phyloP scores from a whole-genome alignment of 2,329 filamentous ascomycete genomes.

The Tolypocladium inflatum region DNA sequence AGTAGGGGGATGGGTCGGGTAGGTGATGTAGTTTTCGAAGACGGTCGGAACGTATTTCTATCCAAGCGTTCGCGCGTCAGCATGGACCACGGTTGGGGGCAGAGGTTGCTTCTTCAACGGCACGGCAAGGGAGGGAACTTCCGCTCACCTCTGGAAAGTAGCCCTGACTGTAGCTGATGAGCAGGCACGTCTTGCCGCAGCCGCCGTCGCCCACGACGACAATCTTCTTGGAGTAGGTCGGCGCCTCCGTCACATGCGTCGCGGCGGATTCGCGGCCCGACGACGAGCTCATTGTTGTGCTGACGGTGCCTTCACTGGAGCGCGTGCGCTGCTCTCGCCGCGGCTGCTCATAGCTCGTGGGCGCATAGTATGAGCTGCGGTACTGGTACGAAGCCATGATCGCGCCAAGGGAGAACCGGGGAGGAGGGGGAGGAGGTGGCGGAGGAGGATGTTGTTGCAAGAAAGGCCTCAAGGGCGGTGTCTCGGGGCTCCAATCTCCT shows the following conservation, averaged over 20 bases:
- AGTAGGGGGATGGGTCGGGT: constrained; percentile 76
- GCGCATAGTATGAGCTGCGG: constrained; percentile 43
- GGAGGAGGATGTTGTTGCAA: not conserved
- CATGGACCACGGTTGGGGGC: not conserved
- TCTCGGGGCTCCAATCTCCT: not conserved
- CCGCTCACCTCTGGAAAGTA: constrained; percentile 89
- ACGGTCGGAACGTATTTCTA: constrained; percentile 99
- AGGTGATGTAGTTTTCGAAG: constrained; percentile 99
- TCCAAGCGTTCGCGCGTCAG: not conserved
- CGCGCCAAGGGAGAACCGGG: constrained; percentile 1
- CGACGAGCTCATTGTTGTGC: constrained; percentile 70
- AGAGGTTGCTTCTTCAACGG: not conserved
- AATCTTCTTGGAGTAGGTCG: constrained; percentile 96
- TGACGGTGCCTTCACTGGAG: constrained; percentile 83
- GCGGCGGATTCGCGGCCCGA: constrained; percentile 68
- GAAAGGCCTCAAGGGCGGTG: not conserved
- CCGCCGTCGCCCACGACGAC: constrained; percentile 97
- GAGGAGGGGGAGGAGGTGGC: not conserved
- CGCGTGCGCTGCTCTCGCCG: constrained; percentile 44
- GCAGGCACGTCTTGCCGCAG: constrained; percentile 94
- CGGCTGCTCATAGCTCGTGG: constrained; percentile 25
- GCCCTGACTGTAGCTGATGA: constrained; percentile 98
- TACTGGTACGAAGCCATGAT: constrained; percentile 45
- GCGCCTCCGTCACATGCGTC: constrained; percentile 82
- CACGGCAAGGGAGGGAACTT: not conserved